Evolutionary conservation across 805 yeast genomes (phyloP), one percentile per base, ranked within the genome.

Genomic region (Kuraishia piskuri): DNA sequence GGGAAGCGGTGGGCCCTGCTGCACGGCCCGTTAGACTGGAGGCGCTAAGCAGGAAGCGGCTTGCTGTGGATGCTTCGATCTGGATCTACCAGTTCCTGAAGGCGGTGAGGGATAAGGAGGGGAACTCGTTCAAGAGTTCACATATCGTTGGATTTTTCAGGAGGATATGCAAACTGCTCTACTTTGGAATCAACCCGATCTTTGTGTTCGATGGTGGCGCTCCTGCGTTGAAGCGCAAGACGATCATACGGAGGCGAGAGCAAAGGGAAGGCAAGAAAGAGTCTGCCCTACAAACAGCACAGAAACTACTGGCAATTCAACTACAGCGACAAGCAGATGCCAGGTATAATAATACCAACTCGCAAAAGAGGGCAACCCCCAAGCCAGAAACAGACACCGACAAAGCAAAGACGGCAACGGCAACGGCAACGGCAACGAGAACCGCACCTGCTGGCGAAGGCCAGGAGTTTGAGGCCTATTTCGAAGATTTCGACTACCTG

Each of bases 81-180:
- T 94, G 99, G 99, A 87, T 94, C 53, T 94, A 94, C 65, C 99
- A 94, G 67, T 94, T 94, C 63, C 73, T 94, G 58, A 94, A 92
- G 66, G 98, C 98, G 0, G 95, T 94, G 22, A 77, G 98, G 59
- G 96, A 90, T 65, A 70, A 80, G 45, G 86, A 86, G 26, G 99
- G 98, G 7, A 80, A 86, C 55, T 79, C 88, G 0, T 66, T 91
- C 55, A 76, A 78, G 26, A 87, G 83, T 56, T 85, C 97, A 0
- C 99, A 94, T 66, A 81, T 94, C 20, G 88, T 90, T n/a, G 99
- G 99, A 8, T 94, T 94, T 62, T 92, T 92, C 67, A 72, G 98
- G 57, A 76, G 99, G 53, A 90, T 94, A 17, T 91, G 98, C 70
- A 94, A 94, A 61, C 69, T 94, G 56, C 67, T 94, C 22, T 94